Base-by-base conservation (phyloP, 2,329 filamentous ascomycete genomes). In the Fusarium zealandicum region DNA sequence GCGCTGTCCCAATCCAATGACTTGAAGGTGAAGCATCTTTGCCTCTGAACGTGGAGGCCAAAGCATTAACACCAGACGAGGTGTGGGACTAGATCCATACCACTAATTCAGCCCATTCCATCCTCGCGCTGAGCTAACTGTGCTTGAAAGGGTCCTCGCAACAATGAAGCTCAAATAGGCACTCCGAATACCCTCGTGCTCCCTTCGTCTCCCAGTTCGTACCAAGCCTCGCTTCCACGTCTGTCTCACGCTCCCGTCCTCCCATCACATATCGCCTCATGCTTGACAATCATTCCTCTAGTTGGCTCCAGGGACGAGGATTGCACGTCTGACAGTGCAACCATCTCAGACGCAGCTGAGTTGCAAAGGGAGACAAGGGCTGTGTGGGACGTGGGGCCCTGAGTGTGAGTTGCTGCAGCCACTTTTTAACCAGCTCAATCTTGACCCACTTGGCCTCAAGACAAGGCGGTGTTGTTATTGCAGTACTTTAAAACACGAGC, bases 251-350 rank as follows among this genome's bases (percentile, higher is more conserved):
- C 31, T 45, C 43, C 39, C 42, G 10, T 39, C 27, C 36, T 43
- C 31, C 43, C 30, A 45, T 60, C 63, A 65, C 54, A 59, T 51
- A 46, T 42, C 40, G 41, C 45, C 57, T 56, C 37, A 36, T 36
- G 41, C 31, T 45, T 56, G 44, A 41, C 43, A 63, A 56, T 57
- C 50, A 46, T 54, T 54, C 45, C 48, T 64, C 20, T 28, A 48
- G 50, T 64, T 59, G 53, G 58, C 40, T 58, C 52, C 42, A 57
- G 51, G 53, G 52, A 58, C 43, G 42, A 46, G 57, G 46, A 51
- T 61, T 58, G 45, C 25, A 57, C 43, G 54, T 64, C 60, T 67
- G 53, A 66, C 60, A 59, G 47, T 66, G 60, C 60, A 55, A 67
- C 62, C 64, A 63, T 53, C 36, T 41, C 38, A 49, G 51, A 64